Evolutionary conservation across 1,284 basidiomycete genomes (phyloP), one percentile per base, ranked within the genome.

Genomic region (Mycena citricolor): DNA sequence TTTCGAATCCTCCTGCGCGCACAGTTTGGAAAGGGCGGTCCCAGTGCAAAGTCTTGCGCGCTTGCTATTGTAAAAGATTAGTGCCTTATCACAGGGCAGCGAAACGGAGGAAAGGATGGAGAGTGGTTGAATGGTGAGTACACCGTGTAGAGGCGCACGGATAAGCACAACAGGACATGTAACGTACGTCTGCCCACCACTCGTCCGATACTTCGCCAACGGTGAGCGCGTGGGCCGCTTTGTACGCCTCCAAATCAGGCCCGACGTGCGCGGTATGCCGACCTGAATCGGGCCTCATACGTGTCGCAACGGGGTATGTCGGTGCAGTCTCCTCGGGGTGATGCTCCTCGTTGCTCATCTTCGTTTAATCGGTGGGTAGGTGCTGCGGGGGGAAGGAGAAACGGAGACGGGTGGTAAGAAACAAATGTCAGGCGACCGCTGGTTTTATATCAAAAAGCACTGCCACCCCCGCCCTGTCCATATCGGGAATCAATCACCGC

Each of bases 11-110:
- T 37, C 97, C 95, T 8, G 89, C 75, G 55, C 85, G 73, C 44
- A 98, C 93, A 20, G 86, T 94, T 55, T 85, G 76, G 79, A 98
- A 99, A 23, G 90, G 90, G 23, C 85, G 78, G 64, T 94, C 86
- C 94, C 95, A 99, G 66, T 89, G 73, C 24, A 99, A 73, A 21
- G 79, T 81, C 55, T 93, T 82, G 49, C 76, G 76, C 2, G 94
- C 95, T 60, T 82, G 77, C 85, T 95, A 50, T 32, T 38, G 28
- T 11, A 4, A 28, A 38, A n/a, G 17, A n/a, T n/a, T n/a, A 14
- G 37, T 11, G 17, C 32, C 34, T 40, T 13, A 48, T 33, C 31
- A 44, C n/a, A n/a, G n/a, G n/a, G n/a, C n/a, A n/a, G n/a, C n/a
- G n/a, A n/a, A n/a, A n/a, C n/a, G n/a, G n/a, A n/a, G n/a, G n/a